Base-by-base conservation (phyloP, 805 yeast species). In the Starmerella stigmatis region DNA sequence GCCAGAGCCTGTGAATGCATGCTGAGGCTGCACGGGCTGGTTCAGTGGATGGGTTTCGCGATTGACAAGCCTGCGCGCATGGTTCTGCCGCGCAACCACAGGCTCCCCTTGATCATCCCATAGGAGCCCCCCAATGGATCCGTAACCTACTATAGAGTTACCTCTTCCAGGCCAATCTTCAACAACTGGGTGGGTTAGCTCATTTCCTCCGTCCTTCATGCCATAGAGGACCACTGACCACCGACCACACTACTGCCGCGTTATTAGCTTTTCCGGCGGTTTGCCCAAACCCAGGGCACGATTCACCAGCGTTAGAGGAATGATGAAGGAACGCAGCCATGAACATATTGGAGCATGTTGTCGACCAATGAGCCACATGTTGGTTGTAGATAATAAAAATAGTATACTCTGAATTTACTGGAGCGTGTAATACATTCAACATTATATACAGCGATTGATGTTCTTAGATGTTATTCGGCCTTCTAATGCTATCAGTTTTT, bases 91-190 rank as follows among this genome's bases (percentile, higher is more conserved):
- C 10, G 55, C 53, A 3, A 16, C n/a, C 12, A 38, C 23, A 7
- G 33, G 21, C 3, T 29, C 16, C 12, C 43, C 43, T 11, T 23
- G 13, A n/a, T 12, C 22, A 23, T 43, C 51, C 17, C 41, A 31
- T 5, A 40, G 7, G 15, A 49, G 41, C 17, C 43, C 51, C 13
- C 55, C 55, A 12, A 50, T 41, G 32, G 43, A 17, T 12, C 55
- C 55, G 36, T 40, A 43, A 32, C 48, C 48, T 5, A 44, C 25
- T 5, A 22, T 31, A 5, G 45, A 41, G 5, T 39, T 13, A 10
- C 46, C 45, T 1, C 34, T 11, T 11, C 53, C 53, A 26, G 53
- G 53, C 53, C 53, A 50, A 16, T 36, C 40, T 12, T 36, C 22
- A 16, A 36, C 40, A 10, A 36, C 40, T 19, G 27, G 27, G 23